Evolutionary conservation across 176 grass and related monocot genomes (phyloP), one percentile per base, ranked within the genome.

Genomic region (Chrysopogon serrulatus): DNA sequence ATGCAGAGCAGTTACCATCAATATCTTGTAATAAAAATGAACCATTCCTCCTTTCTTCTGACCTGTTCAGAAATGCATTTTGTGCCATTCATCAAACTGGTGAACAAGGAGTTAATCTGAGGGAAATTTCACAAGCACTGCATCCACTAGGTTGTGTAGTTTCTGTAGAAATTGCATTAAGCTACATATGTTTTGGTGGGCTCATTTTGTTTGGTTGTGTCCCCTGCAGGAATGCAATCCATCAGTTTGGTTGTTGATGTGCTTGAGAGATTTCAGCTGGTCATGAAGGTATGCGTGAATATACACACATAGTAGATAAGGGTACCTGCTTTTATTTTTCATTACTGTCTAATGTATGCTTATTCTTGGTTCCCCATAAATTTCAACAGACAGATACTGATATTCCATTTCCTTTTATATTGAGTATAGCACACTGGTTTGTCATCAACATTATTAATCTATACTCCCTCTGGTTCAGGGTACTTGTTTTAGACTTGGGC

Each of bases 51-150:
- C 78, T 91, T 79, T 98, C 88, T 71, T 86, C 83, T 82, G 82
- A 93, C 32, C 36, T 82, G 68, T 93, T 98, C 54, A 91, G 79
- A 86, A 77, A 60, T 47, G 86, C 90, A 68, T 91, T 90, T 79
- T 90, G 81, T 84, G 15, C 86, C 82, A 84, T 93, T 85, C 60
- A 80, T 78, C 63, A 84, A 86, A 66, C 92, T 92, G 92, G 92
- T 62, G 88, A 93, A 87, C 85, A 82, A 86, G 92, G 95, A 79
- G 74, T 98, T 49, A 82, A 27, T 78, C 75, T 91, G 75, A 83
- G 66, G 64, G 86, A 94, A 85, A 63, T 98, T 65, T 91, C 90
- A 76, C 57, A 91, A 27, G 86, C 79, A 31, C 62, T 93, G 19
- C 41, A 76, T 49, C 64, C 74, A 24, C 53, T 86, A 87, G 90